Conservation (phyloP, 2,329 filamentous ascomycete species). For the Neurospora sp. region DNA sequence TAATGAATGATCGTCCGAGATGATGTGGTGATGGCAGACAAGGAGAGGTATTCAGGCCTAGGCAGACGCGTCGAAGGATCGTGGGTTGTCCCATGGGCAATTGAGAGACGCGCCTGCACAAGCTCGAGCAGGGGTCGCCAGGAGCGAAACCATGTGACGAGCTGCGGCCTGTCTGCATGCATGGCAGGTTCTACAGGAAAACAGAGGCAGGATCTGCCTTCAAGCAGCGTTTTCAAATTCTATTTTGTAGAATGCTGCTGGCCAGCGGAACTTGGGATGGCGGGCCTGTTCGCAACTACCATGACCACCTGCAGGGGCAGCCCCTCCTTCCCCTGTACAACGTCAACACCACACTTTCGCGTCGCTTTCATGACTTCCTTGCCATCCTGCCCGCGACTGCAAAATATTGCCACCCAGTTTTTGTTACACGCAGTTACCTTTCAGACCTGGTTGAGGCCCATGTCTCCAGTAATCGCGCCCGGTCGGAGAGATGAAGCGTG, state of each 20-base stretch:
- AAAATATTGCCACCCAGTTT: neutral
- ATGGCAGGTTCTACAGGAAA: neutral
- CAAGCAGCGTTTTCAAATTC: no score
- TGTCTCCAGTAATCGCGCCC: neutral
- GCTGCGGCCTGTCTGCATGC: neutral
- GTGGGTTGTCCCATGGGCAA: neutral
- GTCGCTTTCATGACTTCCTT: neutral
- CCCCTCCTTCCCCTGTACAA: neutral
- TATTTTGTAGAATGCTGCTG: no score
- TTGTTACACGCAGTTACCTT: neutral
- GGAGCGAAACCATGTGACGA: conserved; percentile 10
- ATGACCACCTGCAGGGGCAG: neutral
- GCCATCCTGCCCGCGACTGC: neutral
- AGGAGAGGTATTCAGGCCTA: neutral
- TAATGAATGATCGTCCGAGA: neutral
- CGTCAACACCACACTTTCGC: neutral
- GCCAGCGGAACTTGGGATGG: neutral
- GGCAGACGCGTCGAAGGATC: neutral
- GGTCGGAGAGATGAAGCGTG: neutral
- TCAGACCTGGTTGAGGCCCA: neutral
- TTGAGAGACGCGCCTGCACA: neutral
- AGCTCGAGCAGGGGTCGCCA: neutral
- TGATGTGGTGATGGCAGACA: neutral
- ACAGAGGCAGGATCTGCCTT: neutral
- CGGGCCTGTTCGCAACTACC: neutral